Percentiles rank a stretch among this genome's conserved stretches.
Evolutionary conservation across 2,329 filamentous ascomycete genomes (phyloP).

Genomic region (Sporothrix humicola): DNA sequence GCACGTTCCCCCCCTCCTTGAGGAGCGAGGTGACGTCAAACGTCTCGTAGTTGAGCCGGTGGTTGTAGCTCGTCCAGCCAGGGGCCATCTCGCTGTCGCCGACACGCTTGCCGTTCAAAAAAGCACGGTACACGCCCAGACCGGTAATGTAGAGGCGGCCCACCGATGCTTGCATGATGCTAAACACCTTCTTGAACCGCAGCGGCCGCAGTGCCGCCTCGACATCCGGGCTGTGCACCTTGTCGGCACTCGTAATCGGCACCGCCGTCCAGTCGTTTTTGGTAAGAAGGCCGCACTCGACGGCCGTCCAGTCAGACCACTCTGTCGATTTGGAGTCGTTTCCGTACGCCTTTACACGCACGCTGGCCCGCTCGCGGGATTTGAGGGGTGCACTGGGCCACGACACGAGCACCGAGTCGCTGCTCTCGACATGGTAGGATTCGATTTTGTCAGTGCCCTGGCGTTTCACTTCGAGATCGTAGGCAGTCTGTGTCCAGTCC

Average conservation of each 20-base stretch:
- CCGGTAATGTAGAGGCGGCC: constrained; percentile 48
- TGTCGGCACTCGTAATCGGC: constrained; percentile 26
- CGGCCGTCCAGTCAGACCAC: constrained; percentile 37
- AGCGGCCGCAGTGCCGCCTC: constrained; percentile 38
- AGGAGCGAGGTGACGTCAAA: constrained; percentile 50
- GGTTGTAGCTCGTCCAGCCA: constrained; percentile 51
- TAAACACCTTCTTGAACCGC: constrained; percentile 39
- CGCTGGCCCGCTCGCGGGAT: constrained; percentile 33
- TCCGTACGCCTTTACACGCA: constrained; percentile 35
- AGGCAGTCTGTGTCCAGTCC: constrained; percentile 37
- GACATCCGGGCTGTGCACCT: constrained; percentile 11
- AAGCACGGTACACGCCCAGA: constrained; percentile 45
- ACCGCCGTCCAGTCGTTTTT: constrained; percentile 33
- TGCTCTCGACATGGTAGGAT: constrained; percentile 30
- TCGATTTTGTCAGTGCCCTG: neutral
- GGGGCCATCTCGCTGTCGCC: constrained; percentile 47
- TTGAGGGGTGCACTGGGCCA: constrained; percentile 43
- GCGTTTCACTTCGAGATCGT: constrained; percentile 36
- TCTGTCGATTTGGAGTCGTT: neutral
- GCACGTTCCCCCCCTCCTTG: constrained; percentile 34
- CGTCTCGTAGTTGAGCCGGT: constrained; percentile 50
- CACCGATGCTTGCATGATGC: constrained; percentile 41
- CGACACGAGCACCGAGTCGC: constrained; percentile 45
- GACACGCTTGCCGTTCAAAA: constrained; percentile 44
- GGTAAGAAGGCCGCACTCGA: constrained; percentile 38